Conservation (phyloP, 2,329 filamentous ascomycete species). For the Cryphonectria naterciae region DNA sequence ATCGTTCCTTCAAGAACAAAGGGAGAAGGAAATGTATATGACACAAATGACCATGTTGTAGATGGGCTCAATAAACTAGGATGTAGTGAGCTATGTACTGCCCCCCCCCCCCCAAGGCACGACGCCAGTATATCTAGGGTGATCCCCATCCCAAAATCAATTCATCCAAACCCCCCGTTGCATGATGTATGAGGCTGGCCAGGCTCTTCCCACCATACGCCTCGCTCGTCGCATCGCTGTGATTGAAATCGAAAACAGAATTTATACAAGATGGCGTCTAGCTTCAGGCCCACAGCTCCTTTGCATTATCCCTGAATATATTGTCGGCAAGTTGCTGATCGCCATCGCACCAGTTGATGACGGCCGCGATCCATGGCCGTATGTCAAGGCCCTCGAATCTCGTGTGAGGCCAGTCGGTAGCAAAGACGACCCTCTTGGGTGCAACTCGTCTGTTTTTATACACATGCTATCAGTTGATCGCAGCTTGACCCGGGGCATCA, state of each 20-base stretch:
- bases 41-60: too few species aligned
- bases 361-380: slow-evolving; percentile 55
- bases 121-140: not conserved
- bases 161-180: not conserved
- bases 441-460: slow-evolving; percentile 10
- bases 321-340: slow-evolving; percentile 49
- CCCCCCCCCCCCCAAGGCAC: too few species aligned
- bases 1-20: too few species aligned
- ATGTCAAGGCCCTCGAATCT: slow-evolving; percentile 62
- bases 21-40: too few species aligned
- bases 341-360: slow-evolving; percentile 56
- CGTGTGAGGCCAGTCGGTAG: slow-evolving; percentile 45
- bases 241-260: not conserved
- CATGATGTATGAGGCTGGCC: not conserved
- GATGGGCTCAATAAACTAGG: too few species aligned
- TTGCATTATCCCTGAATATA: slow-evolving; percentile 60
- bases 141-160: not conserved
- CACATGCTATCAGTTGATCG: not conserved
- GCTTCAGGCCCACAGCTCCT: slow-evolving; percentile 48
- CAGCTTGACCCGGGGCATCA: not conserved
- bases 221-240: slow-evolving; percentile 20
- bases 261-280: not conserved
- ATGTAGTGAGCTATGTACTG: too few species aligned
- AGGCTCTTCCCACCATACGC: slow-evolving; percentile 4
- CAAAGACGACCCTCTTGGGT: slow-evolving; percentile 31